Base-by-base conservation (phyloP, 345 rosid species). In the Brassica carinata region DNA sequence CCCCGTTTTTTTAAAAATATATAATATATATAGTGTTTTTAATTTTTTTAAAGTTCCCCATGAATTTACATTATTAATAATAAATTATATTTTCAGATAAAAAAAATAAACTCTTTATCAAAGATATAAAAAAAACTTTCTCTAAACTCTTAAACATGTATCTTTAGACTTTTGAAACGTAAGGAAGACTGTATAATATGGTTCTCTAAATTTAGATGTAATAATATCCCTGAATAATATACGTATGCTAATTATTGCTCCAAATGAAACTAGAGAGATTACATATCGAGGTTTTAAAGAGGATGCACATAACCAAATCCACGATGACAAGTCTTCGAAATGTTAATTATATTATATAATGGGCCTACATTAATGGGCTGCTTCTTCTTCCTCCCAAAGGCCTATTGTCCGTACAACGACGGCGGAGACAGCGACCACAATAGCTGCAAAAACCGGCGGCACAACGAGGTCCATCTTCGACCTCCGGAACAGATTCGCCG, bases 381-480 rank as follows among this genome's bases (percentile, higher is more conserved):
- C 72, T 67, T 87, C 85, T 4, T 88, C 91, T 1, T 80, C 82
- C 75, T 89, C 97, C 86, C 90, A 88, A 53, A 90, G 78, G 79
- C 89, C 92, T 77, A 89, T 51, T 5, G 93, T 85, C 15, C 96
- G 86, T n/a, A 94, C 93, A 5, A 51, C 58, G 18, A n/a, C 58
- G 72, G 93, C 96, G 17, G 94, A 92, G 45, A 87, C 87, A 65
- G 88, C 96, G 61, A 94, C 98, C 29, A 92, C 93, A 2, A 86
- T 87, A 1, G 97, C 97, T 10, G 98, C 96, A 70, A 92, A 91
- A 29, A 90, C 86, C 53, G 96, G 93, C n/a, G 98, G 93, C 2
- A 92, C 89, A 34, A 89, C 77, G 64, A 90, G 80, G 81, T 94
- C 98, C 57, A 87, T 59, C 81, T 84, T 84, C 15, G 94, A 90